Evolutionary conservation across 140 eudicot genomes (phyloP).

Genomic region (Oenanthe javanica): DNA sequence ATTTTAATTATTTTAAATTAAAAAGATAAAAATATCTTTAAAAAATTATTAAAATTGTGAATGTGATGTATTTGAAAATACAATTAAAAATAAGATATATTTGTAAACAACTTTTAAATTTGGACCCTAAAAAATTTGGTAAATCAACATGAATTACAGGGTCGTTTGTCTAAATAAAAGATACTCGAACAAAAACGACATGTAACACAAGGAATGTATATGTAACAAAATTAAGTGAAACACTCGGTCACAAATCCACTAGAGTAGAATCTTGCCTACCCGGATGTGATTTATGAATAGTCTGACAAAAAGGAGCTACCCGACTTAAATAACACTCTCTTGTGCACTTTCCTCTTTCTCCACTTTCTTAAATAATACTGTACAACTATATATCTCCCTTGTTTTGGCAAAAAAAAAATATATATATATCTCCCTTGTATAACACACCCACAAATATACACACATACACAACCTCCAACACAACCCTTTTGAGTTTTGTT

Average conservation of each 20-base stretch:
- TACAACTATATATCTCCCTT: not conserved
- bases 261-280: not conserved
- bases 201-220: not conserved
- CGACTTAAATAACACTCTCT: not conserved
- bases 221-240: not conserved
- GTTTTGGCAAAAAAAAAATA: too few relatives aligned
- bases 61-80: too few relatives aligned
- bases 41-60: too few relatives aligned
- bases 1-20: too few relatives aligned
- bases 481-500: not conserved
- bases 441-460: not conserved
- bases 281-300: not conserved
- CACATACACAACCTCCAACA: not conserved
- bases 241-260: not conserved
- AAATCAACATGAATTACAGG: too few relatives aligned
- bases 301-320: not conserved
- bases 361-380: not conserved
- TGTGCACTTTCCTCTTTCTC: not conserved
- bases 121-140: too few relatives aligned
- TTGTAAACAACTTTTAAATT: too few relatives aligned
- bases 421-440: not conserved
- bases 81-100: too few relatives aligned
- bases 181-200: too few relatives aligned
- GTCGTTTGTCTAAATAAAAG: too few relatives aligned
- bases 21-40: too few relatives aligned